Conservation (phyloP, 2,329 filamentous ascomycete genomes). For the Amauroascus verrucosus region DNA sequence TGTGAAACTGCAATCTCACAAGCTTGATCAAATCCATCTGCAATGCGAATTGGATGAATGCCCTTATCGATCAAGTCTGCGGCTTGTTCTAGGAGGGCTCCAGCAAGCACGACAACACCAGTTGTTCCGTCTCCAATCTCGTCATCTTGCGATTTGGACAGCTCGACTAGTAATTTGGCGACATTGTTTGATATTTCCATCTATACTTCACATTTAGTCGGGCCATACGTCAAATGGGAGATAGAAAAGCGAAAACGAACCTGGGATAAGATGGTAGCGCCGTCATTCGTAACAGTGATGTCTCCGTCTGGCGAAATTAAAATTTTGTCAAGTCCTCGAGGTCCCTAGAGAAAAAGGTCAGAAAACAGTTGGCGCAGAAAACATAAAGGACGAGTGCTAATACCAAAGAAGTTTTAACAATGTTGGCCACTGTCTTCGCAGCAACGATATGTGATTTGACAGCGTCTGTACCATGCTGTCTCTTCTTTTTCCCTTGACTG, state of each 20-base stretch:
- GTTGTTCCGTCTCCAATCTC: constrained; percentile 98
- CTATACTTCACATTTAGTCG: constrained; percentile 33
- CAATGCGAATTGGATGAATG: constrained; percentile 97
- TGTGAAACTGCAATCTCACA: constrained; percentile 93
- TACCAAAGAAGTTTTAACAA: constrained; percentile 89
- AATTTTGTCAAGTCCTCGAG: constrained; percentile 95
- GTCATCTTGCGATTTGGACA: constrained; percentile 97
- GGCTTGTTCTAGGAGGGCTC: constrained; percentile 88
- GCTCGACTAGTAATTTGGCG: constrained; percentile 88
- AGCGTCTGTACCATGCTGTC: constrained; percentile 90
- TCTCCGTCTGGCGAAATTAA: constrained; percentile 97
- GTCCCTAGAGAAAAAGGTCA: constrained; percentile 46
- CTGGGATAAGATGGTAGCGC: constrained; percentile 86
- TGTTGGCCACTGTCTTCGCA: constrained; percentile 88
- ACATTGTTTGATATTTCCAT: constrained; percentile 99
- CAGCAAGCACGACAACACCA: constrained; percentile 90
- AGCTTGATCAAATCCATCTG: constrained; percentile 93
- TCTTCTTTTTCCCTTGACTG: constrained; percentile 95
- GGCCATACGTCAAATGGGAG: constrained; percentile 8
- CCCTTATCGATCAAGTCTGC: constrained; percentile 98
- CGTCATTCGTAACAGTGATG: constrained; percentile 98
- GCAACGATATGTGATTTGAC: constrained; percentile 98
- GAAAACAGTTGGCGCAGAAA: neutral
- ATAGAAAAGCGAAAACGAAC: constrained; percentile 26
- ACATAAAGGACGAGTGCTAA: constrained; percentile 16